Base-by-base conservation (phyloP, 2,329 filamentous ascomycete genomes). In the Exophiala spinifera region DNA sequence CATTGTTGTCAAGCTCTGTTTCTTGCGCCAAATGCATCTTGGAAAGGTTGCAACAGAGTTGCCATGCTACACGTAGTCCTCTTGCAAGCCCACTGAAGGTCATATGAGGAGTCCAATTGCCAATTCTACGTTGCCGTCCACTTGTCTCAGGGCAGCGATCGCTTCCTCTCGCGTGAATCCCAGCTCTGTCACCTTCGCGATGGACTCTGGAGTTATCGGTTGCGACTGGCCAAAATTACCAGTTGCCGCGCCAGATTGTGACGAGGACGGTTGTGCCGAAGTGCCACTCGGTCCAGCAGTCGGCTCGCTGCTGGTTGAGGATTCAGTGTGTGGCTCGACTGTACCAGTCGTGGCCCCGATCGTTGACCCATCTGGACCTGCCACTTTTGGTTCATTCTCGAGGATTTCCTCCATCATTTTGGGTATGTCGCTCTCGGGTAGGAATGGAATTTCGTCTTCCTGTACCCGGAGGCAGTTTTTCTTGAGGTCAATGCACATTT, bases 341-440 rank as follows among this genome's bases (percentile, higher is more conserved):
- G 87, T 90, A 14, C 94, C 94, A 2, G 91, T 88, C 52, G 85
- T 82, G 46, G 87, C 86, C 40, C 92, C 92, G 59, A 97, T 90
- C 46, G 89, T 85, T 10, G 89, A 95, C n/a, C 91, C 92, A 36
- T 87, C 88, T 0, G 91, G 89, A 0, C 94, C 94, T 42, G 85
- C 81, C 46, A 97, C 82, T 13, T 87, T 90, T 3, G 91, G 91
- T 72, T 97, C 92, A 53, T 88, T 81, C 49, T 86, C 80, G 56
- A 86, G 78, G 2, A 83, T 82, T 62, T 91, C 88, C 33, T 80
- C 72, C 40, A 84, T 78, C 44, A 86, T 82, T 70, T 87, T 95
- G n/a, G 94, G 94, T 49, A 97, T 95, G 61, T 99, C 92, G 2
- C 88, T 87, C 72, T 97, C 94, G 44, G 89, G 88, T 11, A 99